A percentile compares a stretch with the other conserved stretches of the same genome.
Evolutionary conservation across 2,329 filamentous ascomycete species (phyloP).

Genomic region (Clathrospora elynae): DNA sequence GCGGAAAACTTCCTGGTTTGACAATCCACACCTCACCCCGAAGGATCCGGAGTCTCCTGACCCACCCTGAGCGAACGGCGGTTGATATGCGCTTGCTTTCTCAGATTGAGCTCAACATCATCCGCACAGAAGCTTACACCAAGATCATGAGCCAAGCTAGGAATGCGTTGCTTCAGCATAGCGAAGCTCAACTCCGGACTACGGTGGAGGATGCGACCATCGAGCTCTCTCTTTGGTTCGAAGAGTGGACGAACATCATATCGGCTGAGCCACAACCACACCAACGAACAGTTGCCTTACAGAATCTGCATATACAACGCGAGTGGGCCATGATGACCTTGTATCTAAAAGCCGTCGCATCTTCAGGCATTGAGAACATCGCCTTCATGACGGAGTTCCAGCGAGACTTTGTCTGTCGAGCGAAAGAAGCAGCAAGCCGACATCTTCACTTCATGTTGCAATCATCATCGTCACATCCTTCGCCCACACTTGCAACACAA

Average conservation of each 20-base stretch:
- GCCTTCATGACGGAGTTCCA: slow-evolving; percentile 58
- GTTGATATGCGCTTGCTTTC: slow-evolving; percentile 60
- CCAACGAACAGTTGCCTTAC: slow-evolving; percentile 33
- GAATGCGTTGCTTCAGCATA: slow-evolving; percentile 14
- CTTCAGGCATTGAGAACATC: slow-evolving; percentile 57
- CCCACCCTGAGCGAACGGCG: slow-evolving; percentile 51
- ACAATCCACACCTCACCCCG: slow-evolving; percentile 46
- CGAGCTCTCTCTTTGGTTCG: slow-evolving; percentile 49
- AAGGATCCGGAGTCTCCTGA: slow-evolving; percentile 54
- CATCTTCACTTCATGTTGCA: slow-evolving; percentile 57
- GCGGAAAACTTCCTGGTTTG: slow-evolving; percentile 53
- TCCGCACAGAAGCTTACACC: slow-evolving; percentile 43
- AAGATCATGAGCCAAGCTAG: slow-evolving; percentile 21
- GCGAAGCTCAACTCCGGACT: slow-evolving; percentile 26
- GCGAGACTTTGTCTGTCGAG: slow-evolving; percentile 55
- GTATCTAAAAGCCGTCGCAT: slow-evolving; percentile 57
- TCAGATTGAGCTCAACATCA: slow-evolving; percentile 57
- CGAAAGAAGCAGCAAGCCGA: slow-evolving; percentile 57
- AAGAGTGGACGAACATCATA: slow-evolving; percentile 45
- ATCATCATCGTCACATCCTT: slow-evolving; percentile 29
- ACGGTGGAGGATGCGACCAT: slow-evolving; percentile 30
- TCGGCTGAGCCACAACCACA: slow-evolving; percentile 19
- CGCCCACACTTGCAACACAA: slow-evolving; percentile 10
- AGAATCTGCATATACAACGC: slow-evolving; percentile 58
- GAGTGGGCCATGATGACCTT: slow-evolving; percentile 61